phyloP scores from a whole-genome alignment of 768 basidiomycete species.

The Cyclocybe aegerita region DNA sequence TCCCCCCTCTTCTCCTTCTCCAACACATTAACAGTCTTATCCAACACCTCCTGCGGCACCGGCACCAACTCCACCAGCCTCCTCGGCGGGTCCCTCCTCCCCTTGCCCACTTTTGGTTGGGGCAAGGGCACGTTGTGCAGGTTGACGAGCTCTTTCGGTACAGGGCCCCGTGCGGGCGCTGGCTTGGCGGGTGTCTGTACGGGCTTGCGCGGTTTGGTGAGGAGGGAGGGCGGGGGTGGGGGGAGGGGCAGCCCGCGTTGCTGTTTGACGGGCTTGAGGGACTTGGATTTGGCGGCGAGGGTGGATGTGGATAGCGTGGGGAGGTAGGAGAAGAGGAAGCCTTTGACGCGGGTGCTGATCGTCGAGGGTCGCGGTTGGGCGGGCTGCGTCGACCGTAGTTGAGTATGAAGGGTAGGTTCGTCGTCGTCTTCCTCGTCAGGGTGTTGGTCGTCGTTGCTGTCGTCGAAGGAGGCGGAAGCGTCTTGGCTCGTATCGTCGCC shows the following conservation, averaged over 20 bases:
- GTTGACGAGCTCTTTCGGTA: slow-evolving; percentile 58
- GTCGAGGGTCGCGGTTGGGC: slow-evolving; percentile 23
- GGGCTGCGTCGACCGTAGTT: slow-evolving; percentile 13
- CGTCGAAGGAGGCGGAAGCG: too few relatives aligned
- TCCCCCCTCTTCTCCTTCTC: slow-evolving; percentile 60
- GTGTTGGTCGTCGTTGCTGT: too few relatives aligned
- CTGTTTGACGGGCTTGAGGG: slow-evolving; percentile 17
- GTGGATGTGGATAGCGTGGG: slow-evolving; percentile 43
- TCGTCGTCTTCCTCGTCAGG: neutral
- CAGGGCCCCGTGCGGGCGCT: slow-evolving; percentile 56
- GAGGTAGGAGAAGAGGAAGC: slow-evolving; percentile 62
- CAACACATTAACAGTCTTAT: slow-evolving; percentile 14
- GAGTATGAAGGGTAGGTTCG: neutral
- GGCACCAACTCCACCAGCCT: slow-evolving; percentile 55
- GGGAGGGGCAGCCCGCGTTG: slow-evolving; percentile 35
- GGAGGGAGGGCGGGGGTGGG: slow-evolving; percentile 53
- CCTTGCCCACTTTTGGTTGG: slow-evolving; percentile 35
- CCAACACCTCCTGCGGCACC: slow-evolving; percentile 22
- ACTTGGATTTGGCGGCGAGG: slow-evolving; percentile 12
- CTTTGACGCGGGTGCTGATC: slow-evolving; percentile 52
- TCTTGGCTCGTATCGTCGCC: too few relatives aligned
- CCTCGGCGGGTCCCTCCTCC: too few relatives aligned
- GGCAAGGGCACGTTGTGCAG: slow-evolving; percentile 56
- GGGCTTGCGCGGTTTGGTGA: slow-evolving; percentile 51
- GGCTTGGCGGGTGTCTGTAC: slow-evolving; percentile 24